Conservation (phyloP, 2,329 filamentous ascomycete species). For the Colletotrichum liaoningense region DNA sequence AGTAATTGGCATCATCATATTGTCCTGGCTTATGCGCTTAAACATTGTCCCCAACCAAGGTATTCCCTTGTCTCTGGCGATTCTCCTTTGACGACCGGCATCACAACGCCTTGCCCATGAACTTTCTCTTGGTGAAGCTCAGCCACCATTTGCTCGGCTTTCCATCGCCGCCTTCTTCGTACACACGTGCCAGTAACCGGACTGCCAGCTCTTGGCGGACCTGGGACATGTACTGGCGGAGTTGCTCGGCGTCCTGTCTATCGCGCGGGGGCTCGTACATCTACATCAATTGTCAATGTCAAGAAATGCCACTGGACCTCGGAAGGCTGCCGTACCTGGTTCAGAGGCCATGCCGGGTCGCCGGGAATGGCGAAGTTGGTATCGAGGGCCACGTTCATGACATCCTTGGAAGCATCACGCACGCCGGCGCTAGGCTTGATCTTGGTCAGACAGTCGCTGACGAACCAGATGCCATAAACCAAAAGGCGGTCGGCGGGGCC, state of each 20-base stretch:
- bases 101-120: constrained; percentile 94
- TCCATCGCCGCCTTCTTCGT: constrained; percentile 79
- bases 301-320: constrained; percentile 16
- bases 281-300: constrained; percentile 46
- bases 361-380: constrained; percentile 94
- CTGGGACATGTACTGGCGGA: constrained; percentile 91
- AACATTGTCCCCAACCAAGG: not conserved
- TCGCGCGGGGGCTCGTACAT: constrained; percentile 92
- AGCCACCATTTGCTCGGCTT: constrained; percentile 92
- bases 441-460: constrained; percentile 90
- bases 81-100: constrained; percentile 2
- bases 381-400: constrained; percentile 92
- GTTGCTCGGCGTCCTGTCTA: constrained; percentile 87
- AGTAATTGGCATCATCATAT: constrained; percentile 30
- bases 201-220: constrained; percentile 91
- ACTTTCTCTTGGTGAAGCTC: constrained; percentile 99
- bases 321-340: constrained; percentile 71
- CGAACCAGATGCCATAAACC: constrained; percentile 95
- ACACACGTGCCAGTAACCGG: constrained; percentile 86
- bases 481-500: constrained; percentile 93
- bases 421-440: constrained; percentile 80
- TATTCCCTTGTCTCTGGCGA: not conserved
- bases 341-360: constrained; percentile 91
- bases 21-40: constrained; percentile 20
- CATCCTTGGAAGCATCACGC: constrained; percentile 74